Base-by-base conservation (phyloP, 2,329 filamentous ascomycete species). In the Phialophora verrucosa region DNA sequence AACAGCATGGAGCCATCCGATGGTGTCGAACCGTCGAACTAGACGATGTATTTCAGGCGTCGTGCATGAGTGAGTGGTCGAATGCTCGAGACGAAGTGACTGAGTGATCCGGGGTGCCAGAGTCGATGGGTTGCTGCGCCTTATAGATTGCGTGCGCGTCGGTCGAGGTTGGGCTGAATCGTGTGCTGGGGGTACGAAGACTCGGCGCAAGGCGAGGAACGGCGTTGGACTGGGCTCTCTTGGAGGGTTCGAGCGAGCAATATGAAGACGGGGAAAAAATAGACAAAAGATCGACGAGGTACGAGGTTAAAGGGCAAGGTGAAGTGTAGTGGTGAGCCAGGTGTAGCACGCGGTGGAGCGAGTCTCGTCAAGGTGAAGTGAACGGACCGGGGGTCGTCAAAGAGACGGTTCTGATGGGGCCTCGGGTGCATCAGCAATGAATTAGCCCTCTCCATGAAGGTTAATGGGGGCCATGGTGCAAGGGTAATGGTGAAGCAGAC, bases 101-200 rank as follows among this genome's bases (percentile, higher is more conserved):
- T 57, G 59, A 38, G 42, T 20, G 35, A 55, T 44, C 54, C 61
- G 55, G 64, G 50, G 50, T 58, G 51, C 44, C 27, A 62, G 31
- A 64, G 62, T 59, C 56, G 58, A 42, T 42, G 59, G 63, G 55
- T 3, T 70, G 68, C 68, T 70, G 68, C 68, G 68, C 68, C 68
- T 64, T 65, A 23, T 31, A 25, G 53, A 31, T 42, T 64, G 63
- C 56, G 57, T 70, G 65, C 67, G 67, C 58, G 65, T 63, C n/a
- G 23, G 61, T 55, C 42, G 59, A 31, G 47, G 59, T 57, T 54
- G 59, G 35, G 59, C 51, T 54, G 57, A 42, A 20, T 31, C 49
- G 49, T 20, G 49, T 20, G 20, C 23, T 23, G 53, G 23, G 35
- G n/a, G 54, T 42, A 49, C 50, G 50, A 56, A 20, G 14, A 42